Conservation (phyloP, 345 rosid species). For the Lepidium sativum region DNA sequence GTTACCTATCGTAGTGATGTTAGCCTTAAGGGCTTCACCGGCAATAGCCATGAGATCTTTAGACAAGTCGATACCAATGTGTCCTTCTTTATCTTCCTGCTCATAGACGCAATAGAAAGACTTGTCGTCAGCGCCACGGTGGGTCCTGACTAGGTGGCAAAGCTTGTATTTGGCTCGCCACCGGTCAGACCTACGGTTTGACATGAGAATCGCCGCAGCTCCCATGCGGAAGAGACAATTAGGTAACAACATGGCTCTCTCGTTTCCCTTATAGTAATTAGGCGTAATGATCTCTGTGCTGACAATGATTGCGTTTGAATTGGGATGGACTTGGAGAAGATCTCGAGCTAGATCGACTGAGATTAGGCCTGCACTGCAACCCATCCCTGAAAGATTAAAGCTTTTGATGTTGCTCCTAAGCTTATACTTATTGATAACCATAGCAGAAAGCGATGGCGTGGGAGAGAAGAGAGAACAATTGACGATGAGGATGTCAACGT, state of each 20-base stretch:
- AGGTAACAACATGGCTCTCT: conserved; percentile 71
- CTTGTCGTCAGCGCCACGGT: conserved; percentile 67
- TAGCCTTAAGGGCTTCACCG: conserved; percentile 67
- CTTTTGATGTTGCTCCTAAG: conserved; percentile 72
- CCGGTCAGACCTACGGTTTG: conserved; percentile 49
- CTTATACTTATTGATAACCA: conserved; percentile 73
- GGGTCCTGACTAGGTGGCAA: conserved; percentile 71
- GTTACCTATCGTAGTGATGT: conserved; percentile 65
- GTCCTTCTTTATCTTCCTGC: conserved; percentile 60
- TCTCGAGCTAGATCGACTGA: conserved; percentile 67
- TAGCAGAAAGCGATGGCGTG: conserved; percentile 66
- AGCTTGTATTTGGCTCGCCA: conserved; percentile 60
- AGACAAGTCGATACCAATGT: conserved; percentile 54
- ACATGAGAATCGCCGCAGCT: conserved; percentile 52
- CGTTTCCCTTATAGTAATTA: conserved; percentile 59
- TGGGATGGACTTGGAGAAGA: conserved; percentile 61
- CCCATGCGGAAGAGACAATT: conserved; percentile 89
- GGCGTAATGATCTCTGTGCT: conserved; percentile 76
- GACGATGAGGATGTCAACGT: conserved; percentile 58
- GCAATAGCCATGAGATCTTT: conserved; percentile 81
- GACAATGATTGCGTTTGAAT: conserved; percentile 53
- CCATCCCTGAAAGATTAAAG: conserved; percentile 80
- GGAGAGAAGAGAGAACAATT: conserved; percentile 74
- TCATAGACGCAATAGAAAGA: conserved; percentile 60
- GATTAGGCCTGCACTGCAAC: conserved; percentile 70